Evolutionary conservation across 1,284 basidiomycete genomes (phyloP).

Genomic region (Pseudozyma flocculosa): DNA sequence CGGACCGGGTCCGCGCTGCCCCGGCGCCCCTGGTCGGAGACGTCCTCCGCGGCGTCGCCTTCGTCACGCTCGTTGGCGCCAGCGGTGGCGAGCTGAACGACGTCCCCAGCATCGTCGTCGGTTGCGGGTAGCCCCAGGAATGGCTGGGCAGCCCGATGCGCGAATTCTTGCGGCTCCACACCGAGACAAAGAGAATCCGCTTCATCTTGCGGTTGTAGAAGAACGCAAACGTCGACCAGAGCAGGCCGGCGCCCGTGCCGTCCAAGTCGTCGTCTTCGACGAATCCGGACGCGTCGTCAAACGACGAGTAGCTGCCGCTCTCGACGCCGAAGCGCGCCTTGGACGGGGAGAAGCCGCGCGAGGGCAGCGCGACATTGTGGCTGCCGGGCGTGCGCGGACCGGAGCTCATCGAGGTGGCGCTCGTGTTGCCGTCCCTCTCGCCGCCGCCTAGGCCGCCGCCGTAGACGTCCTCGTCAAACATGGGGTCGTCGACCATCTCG

Average conservation of each 20-base stretch:
- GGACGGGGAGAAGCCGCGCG: conserved; percentile 8
- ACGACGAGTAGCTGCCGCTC: conserved; percentile 18
- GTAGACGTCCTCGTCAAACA: conserved; percentile 56
- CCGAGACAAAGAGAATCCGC: conserved; percentile 86
- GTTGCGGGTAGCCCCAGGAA: conserved; percentile 25
- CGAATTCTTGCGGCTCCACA: conserved; percentile 78
- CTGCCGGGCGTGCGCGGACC: conserved; percentile 1
- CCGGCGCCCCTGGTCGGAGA: not conserved
- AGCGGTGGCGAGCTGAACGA: conserved; percentile 24
- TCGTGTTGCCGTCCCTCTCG: conserved; percentile 11
- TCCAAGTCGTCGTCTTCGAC: conserved; percentile 65
- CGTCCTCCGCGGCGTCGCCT: not conserved
- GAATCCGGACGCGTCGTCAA: conserved; percentile 19
- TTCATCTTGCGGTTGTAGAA: conserved; percentile 90
- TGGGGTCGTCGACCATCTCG: conserved; percentile 45
- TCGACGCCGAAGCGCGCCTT: conserved; percentile 26
- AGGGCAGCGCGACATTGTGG: conserved; percentile 7
- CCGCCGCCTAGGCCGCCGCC: conserved; percentile 33
- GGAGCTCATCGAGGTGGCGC: conserved; percentile 3
- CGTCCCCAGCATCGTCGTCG: conserved; percentile 26
- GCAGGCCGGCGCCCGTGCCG: conserved; percentile 69
- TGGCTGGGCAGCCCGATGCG: conserved; percentile 28
- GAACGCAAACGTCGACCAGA: conserved; percentile 98
- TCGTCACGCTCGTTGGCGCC: not conserved
- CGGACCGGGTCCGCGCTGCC: conserved; percentile 3